Percentiles rank a stretch among this genome's conserved stretches.
phyloP scores from a whole-genome alignment of 495 filamentous ascomycete species.

The Aspergillus coremiiformis region DNA sequence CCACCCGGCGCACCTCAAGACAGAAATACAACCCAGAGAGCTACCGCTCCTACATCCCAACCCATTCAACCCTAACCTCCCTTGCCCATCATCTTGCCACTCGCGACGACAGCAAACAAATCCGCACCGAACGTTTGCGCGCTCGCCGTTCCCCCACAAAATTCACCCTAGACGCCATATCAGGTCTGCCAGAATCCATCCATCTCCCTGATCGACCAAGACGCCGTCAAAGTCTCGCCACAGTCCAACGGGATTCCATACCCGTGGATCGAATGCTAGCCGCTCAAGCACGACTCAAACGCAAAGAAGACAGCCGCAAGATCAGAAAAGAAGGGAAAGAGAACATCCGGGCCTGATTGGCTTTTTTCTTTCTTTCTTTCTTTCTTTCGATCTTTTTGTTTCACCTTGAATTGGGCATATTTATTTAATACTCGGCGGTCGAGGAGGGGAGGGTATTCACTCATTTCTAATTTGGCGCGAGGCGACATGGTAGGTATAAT shows the following conservation, averaged over 20 bases:
- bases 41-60: constrained; percentile 18
- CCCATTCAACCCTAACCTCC: constrained; percentile 17
- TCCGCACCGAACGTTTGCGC: constrained; percentile 12
- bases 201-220: constrained; percentile 30
- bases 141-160: constrained; percentile 18
- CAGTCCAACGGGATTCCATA: constrained; percentile 37
- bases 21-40: constrained; percentile 16
- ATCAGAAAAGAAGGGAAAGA: constrained; percentile 25
- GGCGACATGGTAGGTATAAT: not conserved
- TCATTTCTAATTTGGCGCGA: not conserved
- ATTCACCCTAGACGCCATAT: constrained; percentile 17
- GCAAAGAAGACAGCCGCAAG: constrained; percentile 37
- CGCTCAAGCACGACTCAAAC: constrained; percentile 55
- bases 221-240: constrained; percentile 24
- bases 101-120: constrained; percentile 15
- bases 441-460: not conserved
- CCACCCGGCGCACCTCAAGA: constrained; percentile 15
- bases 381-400: no score
- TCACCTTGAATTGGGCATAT: not conserved
- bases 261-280: constrained; percentile 54
- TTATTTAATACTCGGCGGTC: not conserved
- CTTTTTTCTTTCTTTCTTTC: not conserved
- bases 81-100: constrained; percentile 16
- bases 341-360: constrained; percentile 15
- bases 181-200: constrained; percentile 10